A percentile compares a stretch with the other conserved stretches of the same genome.
Evolutionary conservation across 2,329 filamentous ascomycete genomes (phyloP).

Genomic region (Penicillium freii): DNA sequence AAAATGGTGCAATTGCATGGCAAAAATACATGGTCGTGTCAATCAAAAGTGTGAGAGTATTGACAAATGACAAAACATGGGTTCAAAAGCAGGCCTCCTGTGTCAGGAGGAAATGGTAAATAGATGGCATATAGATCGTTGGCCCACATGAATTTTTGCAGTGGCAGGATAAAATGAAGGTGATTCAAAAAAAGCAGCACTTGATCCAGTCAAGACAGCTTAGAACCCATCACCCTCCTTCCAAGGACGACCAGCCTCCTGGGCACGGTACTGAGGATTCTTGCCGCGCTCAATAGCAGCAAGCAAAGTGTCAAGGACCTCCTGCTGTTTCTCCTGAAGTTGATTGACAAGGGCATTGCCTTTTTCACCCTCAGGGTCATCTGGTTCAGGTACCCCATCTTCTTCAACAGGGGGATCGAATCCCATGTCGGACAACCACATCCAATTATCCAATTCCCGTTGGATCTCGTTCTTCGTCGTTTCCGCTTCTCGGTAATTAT

Average conservation of each 20-base stretch:
- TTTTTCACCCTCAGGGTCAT: constrained; percentile 1
- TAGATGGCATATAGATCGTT: constrained; percentile 5
- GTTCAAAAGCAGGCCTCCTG: neutral
- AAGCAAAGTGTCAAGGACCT: constrained; percentile 43
- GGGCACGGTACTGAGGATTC: constrained; percentile 52
- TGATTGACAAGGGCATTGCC: constrained; percentile 16
- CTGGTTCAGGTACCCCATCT: neutral
- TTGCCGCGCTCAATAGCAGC: constrained; percentile 52
- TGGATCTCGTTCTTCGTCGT: constrained; percentile 9
- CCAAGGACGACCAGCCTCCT: constrained; percentile 55
- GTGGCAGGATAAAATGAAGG: neutral
- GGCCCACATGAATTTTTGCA: neutral
- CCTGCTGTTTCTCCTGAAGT: constrained; percentile 45
- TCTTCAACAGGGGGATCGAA: constrained; percentile 12
- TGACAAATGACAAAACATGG: neutral
- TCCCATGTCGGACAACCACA: constrained; percentile 9
- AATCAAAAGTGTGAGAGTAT: neutral
- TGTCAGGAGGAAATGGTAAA: neutral
- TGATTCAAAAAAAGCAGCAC: neutral
- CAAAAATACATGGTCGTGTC: neutral
- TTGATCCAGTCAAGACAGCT: constrained; percentile 15
- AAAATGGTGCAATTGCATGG: neutral
- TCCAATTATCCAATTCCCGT: constrained; percentile 13
- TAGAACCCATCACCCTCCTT: constrained; percentile 56
- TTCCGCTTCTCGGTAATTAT: constrained; percentile 10